Conservation (phyloP, 1,139 yeast species). For the Debaryomyces fabryi region DNA sequence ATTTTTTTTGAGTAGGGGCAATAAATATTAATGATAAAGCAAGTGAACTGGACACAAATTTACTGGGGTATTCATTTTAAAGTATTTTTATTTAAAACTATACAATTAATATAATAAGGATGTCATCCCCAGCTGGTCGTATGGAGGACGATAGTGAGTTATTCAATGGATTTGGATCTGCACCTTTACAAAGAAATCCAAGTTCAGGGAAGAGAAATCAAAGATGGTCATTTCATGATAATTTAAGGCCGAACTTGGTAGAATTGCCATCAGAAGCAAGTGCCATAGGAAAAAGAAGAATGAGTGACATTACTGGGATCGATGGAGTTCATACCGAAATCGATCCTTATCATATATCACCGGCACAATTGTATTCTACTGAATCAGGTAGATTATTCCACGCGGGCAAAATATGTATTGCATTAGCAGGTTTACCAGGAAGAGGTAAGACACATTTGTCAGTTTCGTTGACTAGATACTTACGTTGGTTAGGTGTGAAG, state of each 20-base stretch:
- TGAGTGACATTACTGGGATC: constrained; percentile 45
- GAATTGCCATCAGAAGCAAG: constrained; percentile 33
- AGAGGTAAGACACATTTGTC: constrained; percentile 94
- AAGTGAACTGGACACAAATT: constrained; percentile 6
- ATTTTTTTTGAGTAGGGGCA: background rate
- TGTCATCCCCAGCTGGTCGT: constrained; percentile 12
- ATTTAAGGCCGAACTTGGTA: constrained; percentile 40
- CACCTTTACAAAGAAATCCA: constrained; percentile 31
- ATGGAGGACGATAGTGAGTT: constrained; percentile 40
- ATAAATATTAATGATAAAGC: constrained; percentile 1
- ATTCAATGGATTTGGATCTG: constrained; percentile 44
- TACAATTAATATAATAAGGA: background rate
- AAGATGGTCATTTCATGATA: constrained; percentile 49
- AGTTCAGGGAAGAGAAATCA: constrained; percentile 38
- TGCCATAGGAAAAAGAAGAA: constrained; percentile 29
- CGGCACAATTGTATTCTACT: constrained; percentile 90
- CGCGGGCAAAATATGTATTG: constrained; percentile 91
- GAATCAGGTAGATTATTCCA: constrained; percentile 90
- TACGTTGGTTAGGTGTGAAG: constrained; percentile 94
- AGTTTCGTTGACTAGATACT: constrained; percentile 85
- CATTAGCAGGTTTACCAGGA: constrained; percentile 92
- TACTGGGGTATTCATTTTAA: constrained; percentile 4
- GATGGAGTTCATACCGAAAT: constrained; percentile 61
- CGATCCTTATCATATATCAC: constrained; percentile 57
- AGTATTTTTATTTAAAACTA: background rate